phyloP scores from a whole-genome alignment of 2,329 filamentous ascomycete species.

The Aspergillus ochraceus region DNA sequence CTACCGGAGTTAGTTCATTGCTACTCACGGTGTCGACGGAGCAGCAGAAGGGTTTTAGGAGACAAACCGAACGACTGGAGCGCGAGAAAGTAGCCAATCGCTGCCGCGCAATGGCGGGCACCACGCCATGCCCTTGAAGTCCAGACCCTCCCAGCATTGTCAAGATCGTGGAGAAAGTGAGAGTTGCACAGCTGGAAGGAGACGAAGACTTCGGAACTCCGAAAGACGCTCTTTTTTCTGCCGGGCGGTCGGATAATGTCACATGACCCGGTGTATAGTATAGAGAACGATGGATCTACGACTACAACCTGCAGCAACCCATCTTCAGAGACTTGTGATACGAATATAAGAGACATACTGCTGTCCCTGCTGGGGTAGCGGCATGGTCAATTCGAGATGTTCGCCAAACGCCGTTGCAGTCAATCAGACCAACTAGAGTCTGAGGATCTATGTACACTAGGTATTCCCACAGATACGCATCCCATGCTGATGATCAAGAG shows the following conservation, averaged over 20 bases:
- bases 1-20: constrained; percentile 25
- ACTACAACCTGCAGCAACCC: too few relatives aligned
- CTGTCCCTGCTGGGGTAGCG: neutral
- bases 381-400: constrained; percentile 7
- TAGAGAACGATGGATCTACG: neutral
- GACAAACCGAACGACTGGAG: constrained; percentile 38
- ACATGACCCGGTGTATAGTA: neutral
- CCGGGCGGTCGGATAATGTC: constrained; percentile 29
- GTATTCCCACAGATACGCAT: constrained; percentile 18
- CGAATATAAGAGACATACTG: neutral
- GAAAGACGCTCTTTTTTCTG: constrained; percentile 29
- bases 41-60: constrained; percentile 1
- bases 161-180: constrained; percentile 5
- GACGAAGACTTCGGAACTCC: neutral
- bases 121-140: constrained; percentile 49
- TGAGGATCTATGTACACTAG: constrained; percentile 36
- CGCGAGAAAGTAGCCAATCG: constrained; percentile 27
- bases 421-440: constrained; percentile 22
- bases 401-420: constrained; percentile 32
- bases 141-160: constrained; percentile 59
- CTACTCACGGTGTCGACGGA: neutral
- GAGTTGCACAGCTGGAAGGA: constrained; percentile 6
- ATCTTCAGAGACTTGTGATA: too few relatives aligned
- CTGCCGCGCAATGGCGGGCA: constrained; percentile 39
- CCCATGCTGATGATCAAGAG: constrained; percentile 15